Evolutionary conservation across 2,329 filamentous ascomycete species (phyloP).

Genomic region (Gaeumannomyces tritici): DNA sequence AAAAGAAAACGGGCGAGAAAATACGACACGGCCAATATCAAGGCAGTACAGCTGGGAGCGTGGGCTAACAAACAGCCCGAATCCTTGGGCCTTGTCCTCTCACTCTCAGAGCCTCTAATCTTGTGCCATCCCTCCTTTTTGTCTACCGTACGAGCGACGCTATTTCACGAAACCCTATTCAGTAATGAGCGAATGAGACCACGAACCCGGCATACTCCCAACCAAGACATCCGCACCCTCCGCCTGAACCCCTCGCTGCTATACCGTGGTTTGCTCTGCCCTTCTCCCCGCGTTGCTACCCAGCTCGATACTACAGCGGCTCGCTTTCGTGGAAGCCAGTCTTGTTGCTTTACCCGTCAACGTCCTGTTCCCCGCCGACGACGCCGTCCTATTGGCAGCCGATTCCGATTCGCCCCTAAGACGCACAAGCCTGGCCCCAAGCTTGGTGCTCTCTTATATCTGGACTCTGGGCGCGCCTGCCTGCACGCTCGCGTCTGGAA

Average conservation of each 20-base stretch:
- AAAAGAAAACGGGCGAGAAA: background rate
- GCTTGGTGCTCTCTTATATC: too few species aligned
- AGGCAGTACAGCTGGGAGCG: background rate
- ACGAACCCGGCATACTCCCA: background rate
- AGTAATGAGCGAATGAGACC: constrained; percentile 8
- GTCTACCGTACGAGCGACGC: constrained; percentile 4
- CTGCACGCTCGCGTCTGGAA: background rate
- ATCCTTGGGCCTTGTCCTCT: background rate
- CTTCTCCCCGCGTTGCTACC: background rate
- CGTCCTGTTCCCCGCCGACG: background rate
- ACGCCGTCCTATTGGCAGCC: too few species aligned
- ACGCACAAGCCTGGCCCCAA: too few species aligned
- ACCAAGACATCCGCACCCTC: background rate
- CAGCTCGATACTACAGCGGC: background rate
- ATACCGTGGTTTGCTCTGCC: background rate
- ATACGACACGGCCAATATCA: background rate
- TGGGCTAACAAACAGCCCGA: background rate
- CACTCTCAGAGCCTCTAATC: background rate
- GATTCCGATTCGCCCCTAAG: too few species aligned
- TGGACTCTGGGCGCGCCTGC: background rate
- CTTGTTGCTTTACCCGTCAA: background rate
- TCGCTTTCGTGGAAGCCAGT: background rate
- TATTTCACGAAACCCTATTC: constrained; percentile 9
- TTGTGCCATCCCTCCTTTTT: background rate
- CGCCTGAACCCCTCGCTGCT: background rate